A percentile compares a stretch with the other conserved stretches of the same genome.
These are phyloP conservation scores for Graphilbum sp. DNA, from an alignment of 2,329 filamentous ascomycete genomes.

Conservation along the genomic window DNA sequence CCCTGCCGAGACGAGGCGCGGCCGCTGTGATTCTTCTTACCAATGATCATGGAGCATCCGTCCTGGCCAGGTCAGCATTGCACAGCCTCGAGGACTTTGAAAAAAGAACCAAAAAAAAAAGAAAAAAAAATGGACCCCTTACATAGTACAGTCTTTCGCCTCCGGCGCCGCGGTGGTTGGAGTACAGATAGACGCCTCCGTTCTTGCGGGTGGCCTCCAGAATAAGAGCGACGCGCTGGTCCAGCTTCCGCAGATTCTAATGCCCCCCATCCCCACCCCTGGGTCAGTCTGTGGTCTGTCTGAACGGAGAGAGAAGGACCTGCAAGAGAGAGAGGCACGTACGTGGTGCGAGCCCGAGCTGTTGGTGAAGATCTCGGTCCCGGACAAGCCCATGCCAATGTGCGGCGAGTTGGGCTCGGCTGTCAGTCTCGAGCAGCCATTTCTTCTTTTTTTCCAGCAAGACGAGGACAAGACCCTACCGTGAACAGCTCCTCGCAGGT, in stretches of 20 bases:
- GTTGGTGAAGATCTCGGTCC: conserved; percentile 59
- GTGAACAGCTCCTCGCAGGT: conserved; percentile 14
- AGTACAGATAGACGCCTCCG: conserved; percentile 33
- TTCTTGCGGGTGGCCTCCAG: conserved; percentile 40
- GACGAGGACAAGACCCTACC: neutral
- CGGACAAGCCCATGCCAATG: conserved; percentile 45
- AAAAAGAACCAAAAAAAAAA: neutral
- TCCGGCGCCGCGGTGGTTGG: conserved; percentile 27
- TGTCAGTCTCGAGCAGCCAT: too few species aligned
- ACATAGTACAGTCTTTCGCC: conserved; percentile 43
- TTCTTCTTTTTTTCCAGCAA: neutral
- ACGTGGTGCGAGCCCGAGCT: conserved; percentile 44
- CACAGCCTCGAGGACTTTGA: too few species aligned
- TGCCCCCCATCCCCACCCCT: too few species aligned
- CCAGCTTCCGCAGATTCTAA: conserved; percentile 38
- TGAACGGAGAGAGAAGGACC: neutral
- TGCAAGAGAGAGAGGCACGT: neutral
- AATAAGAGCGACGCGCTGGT: conserved; percentile 47
- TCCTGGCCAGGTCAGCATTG: conserved; percentile 20
- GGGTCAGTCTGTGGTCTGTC: neutral
- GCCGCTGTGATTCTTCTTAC: too few species aligned
- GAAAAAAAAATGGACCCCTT: neutral
- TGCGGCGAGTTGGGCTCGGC: conserved; percentile 24
- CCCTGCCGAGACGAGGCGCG: too few species aligned
- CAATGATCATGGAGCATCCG: conserved; percentile 44